A percentile compares a stretch with the other conserved stretches of the same genome.
Conservation (phyloP, 148 eudicot species). For the Persicaria maculosa region DNA sequence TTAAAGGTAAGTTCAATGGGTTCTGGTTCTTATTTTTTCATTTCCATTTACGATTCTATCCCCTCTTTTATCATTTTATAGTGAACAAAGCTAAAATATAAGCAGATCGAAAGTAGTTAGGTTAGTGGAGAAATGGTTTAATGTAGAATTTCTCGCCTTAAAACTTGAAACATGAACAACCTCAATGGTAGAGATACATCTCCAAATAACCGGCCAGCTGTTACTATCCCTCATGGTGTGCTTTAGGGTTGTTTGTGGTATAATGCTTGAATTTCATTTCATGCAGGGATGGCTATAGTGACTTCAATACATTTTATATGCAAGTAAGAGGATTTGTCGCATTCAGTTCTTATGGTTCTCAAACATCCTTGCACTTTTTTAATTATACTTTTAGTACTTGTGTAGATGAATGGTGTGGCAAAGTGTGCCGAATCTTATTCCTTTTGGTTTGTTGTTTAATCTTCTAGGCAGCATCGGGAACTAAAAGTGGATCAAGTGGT, state of each 20-base stretch:
- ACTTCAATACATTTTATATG: constrained; percentile 97
- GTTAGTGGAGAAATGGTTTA: too few relatives aligned
- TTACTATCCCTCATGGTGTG: too few relatives aligned
- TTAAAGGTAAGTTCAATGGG: constrained; percentile 58
- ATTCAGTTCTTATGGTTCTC: neutral
- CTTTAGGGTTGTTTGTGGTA: too few relatives aligned
- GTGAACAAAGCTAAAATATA: neutral
- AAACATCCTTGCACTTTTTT: neutral
- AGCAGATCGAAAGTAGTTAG: neutral
- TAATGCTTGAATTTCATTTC: too few relatives aligned
- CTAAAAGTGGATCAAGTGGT: constrained; percentile 99
- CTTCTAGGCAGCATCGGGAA: too few relatives aligned
- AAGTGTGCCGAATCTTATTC: neutral
- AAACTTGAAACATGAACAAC: too few relatives aligned
- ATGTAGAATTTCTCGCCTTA: too few relatives aligned
- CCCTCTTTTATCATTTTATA: neutral
- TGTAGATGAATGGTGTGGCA: neutral
- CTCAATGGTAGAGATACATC: too few relatives aligned
- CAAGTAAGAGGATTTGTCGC: constrained; percentile 58
- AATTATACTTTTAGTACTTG: neutral
- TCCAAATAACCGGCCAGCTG: too few relatives aligned
- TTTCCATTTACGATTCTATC: neutral
- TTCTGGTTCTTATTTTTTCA: neutral
- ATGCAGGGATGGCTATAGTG: constrained; percentile 98
- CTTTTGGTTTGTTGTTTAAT: constrained; percentile 8